Evolutionary conservation across 352 stramenopile species (phyloP), one percentile per base, ranked within the genome.

Genomic region (Globisporangium irregulare): DNA sequence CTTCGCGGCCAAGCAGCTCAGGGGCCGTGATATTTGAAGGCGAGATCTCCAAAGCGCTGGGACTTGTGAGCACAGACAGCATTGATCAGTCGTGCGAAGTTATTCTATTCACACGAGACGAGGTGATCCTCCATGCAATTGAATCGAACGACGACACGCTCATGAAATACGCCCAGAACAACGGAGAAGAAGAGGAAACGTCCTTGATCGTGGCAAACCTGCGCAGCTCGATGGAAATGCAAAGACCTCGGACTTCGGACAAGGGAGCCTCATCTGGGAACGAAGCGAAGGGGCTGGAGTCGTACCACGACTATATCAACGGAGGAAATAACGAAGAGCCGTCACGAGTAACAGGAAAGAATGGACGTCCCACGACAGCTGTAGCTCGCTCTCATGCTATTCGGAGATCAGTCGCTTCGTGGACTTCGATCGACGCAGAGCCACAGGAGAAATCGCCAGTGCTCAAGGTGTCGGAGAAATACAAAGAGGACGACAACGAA

Each of bases 31-130:
- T 98, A 25, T 98, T 97, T 75, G 82, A 95, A 67, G 92, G 91
- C 3, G 87, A 97, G 36, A 90, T 97, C 34, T 77, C 72, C 14
- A 76, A 89, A n/a, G 88, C 87, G 12, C 82, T 86, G 1, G 89
- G 90, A 20, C 48, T 90, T 15, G 66, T 95, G 50, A 76, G 77
- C 22, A 66, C 74, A 20, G 79, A 80, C 14, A 78, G 70, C 2
- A 67, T 82, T 38, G 82, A 93, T 4, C 66, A 70, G 2, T 93
- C 83, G 46, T 88, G 79, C 58, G 91, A 98, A 67, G 85, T 93
- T 38, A 92, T 98, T 32, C 67, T 97, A 4, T 98, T 98, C 58
- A 97, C 91, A 1, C 87, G 73, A 34, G 80, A 95, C 34, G 58
- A 81, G 5, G 43, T 6, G 0, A 90, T 93, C 24, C 57, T 97